Evolutionary conservation across 257 asterid genomes (phyloP).

Genomic region (Fraxinus anomala): DNA sequence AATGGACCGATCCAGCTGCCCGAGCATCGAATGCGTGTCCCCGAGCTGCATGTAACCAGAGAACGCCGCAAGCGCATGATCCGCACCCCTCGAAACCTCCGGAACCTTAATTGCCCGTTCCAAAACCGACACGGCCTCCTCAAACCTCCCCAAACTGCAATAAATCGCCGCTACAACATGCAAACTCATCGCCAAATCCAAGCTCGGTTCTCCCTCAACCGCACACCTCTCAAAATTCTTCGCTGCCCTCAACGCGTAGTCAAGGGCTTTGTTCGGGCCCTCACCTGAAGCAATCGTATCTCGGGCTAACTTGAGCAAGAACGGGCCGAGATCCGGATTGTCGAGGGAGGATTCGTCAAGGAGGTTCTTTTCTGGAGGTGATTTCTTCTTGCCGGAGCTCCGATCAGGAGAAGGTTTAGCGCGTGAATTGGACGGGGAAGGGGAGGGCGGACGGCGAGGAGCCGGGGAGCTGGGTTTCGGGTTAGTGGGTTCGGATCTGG

Average conservation of each 20-base stretch:
- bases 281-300: slow-evolving; percentile 38
- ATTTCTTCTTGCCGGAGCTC: slow-evolving; percentile 70
- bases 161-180: too few relatives aligned
- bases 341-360: slow-evolving; percentile 84
- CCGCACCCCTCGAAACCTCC: slow-evolving; percentile 31
- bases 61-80: slow-evolving; percentile 92
- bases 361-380: slow-evolving; percentile 67
- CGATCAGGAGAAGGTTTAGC: slow-evolving; percentile 95
- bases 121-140: too few relatives aligned
- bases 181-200: too few relatives aligned
- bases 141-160: too few relatives aligned
- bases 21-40: slow-evolving; percentile 94
- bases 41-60: slow-evolving; percentile 97
- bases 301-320: slow-evolving; percentile 50
- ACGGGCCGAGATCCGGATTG: slow-evolving; percentile 67
- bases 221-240: slow-evolving; percentile 42
- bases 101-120: too few relatives aligned
- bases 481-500: slow-evolving; percentile 65
- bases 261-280: slow-evolving; percentile 24
- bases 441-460: slow-evolving; percentile 84
- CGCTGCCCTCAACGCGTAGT: too few relatives aligned
- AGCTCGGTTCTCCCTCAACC: slow-evolving; percentile 14
- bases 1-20: slow-evolving; percentile 90
- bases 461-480: slow-evolving; percentile 65
- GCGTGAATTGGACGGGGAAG: slow-evolving; percentile 91